These are phyloP conservation scores for Fimicolochytrium jonesii DNA, from an alignment of 192 early-diverging fungal genomes.

Conservation along the genomic window DNA sequence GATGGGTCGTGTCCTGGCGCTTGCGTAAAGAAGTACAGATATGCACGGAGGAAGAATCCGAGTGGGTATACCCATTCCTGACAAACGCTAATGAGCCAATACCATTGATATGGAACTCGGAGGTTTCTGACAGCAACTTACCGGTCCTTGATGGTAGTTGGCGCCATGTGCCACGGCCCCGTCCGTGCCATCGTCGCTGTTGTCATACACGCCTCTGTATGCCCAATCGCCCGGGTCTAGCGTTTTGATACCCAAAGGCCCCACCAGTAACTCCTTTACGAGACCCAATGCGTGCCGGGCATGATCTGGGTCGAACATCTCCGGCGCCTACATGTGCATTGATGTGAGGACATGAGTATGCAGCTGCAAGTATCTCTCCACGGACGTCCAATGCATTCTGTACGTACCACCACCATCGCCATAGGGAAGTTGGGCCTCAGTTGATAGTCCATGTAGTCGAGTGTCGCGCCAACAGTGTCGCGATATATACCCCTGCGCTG, in stretches of 20 bases:
- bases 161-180: conserved; percentile 87
- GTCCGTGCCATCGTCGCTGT: conserved; percentile 83
- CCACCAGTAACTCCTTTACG: conserved; percentile 64
- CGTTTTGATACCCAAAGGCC: conserved; percentile 88
- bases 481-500: conserved; percentile 93
- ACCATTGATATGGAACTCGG: conserved; percentile 1
- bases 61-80: conserved; percentile 94
- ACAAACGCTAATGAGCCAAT: neutral
- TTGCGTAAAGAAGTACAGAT: conserved; percentile 60
- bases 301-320: conserved; percentile 79
- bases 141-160: conserved; percentile 97
- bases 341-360: neutral
- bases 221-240: conserved; percentile 89
- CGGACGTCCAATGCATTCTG: neutral
- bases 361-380: neutral
- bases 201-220: conserved; percentile 94
- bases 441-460: conserved; percentile 84
- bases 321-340: conserved; percentile 63
- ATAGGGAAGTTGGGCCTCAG: conserved; percentile 87
- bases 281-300: conserved; percentile 66
- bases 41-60: conserved; percentile 87
- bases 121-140: conserved; percentile 14
- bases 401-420: conserved; percentile 75
- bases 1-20: conserved; percentile 26
- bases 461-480: conserved; percentile 71